phyloP scores from a whole-genome alignment of 2,329 filamentous ascomycete species.

The Lachnellula hyalina region DNA sequence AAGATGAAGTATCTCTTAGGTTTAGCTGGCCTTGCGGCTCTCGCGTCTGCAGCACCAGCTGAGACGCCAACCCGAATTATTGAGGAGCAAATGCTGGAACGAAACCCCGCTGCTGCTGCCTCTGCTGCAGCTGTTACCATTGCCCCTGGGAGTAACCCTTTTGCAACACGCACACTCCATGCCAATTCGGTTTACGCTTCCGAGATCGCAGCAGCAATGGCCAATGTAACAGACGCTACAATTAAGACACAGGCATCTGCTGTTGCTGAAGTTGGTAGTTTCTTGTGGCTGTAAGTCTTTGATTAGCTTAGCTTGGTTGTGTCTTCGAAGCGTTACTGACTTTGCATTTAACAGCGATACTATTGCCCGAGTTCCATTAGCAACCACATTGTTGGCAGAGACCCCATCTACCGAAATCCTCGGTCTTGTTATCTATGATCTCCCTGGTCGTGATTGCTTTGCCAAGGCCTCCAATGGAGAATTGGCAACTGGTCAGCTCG shows the following conservation, averaged over 20 bases:
- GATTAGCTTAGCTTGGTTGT: neutral
- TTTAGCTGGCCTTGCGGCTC: conserved; percentile 18
- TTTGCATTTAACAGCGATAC: conserved; percentile 34
- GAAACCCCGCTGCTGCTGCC: conserved; percentile 1
- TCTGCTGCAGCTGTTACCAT: conserved; percentile 21
- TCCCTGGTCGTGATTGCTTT: conserved; percentile 54
- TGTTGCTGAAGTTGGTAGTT: conserved; percentile 43
- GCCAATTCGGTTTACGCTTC: conserved; percentile 52
- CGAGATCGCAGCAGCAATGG: conserved; percentile 48
- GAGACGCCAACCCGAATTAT: conserved; percentile 2
- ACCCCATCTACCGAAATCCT: conserved; percentile 44
- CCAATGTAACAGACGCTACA: conserved; percentile 49
- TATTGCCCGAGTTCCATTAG: conserved; percentile 42
- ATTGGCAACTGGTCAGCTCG: conserved; percentile 45
- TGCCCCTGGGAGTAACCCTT: conserved; percentile 41
- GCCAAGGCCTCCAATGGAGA: conserved; percentile 54
- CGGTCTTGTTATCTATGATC: conserved; percentile 47
- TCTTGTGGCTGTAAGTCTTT: conserved; percentile 40
- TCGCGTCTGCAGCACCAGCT: conserved; percentile 17
- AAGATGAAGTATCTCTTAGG: conserved; percentile 22
- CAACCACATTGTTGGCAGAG: conserved; percentile 42
- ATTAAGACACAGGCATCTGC: conserved; percentile 30
- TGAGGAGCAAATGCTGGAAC: conserved; percentile 11
- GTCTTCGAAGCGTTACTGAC: conserved; percentile 1
- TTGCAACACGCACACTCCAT: conserved; percentile 44